Conservation (phyloP, 345 rosid genomes). For the Syzygium grande region DNA sequence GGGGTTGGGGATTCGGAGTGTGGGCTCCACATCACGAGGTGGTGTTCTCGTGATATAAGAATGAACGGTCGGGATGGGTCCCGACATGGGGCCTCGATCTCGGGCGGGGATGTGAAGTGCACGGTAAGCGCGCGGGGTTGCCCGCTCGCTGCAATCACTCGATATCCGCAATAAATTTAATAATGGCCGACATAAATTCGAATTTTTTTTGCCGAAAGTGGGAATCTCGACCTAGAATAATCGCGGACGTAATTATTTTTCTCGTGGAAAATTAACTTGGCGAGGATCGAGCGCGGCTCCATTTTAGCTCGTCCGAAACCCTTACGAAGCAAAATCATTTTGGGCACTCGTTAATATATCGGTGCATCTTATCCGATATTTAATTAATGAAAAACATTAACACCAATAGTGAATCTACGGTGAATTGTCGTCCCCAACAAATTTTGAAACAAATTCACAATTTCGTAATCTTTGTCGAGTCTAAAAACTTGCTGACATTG, state of each 20-base stretch:
- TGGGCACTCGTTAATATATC: background rate
- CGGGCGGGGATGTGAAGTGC: background rate
- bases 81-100: background rate
- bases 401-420: background rate
- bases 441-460: background rate
- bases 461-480: background rate
- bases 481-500: background rate
- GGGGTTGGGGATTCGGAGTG: background rate
- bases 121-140: background rate
- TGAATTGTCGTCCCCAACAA: background rate
- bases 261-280: background rate
- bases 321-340: background rate
- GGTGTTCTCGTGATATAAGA: background rate
- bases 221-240: background rate
- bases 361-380: background rate
- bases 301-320: background rate
- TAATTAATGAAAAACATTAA: background rate
- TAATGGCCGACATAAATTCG: background rate
- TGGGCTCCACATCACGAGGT: background rate
- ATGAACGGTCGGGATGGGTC: background rate
- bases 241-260: background rate
- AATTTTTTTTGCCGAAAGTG: background rate
- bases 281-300: background rate
- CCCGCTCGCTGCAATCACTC: background rate
- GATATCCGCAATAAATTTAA: background rate